A percentile compares a stretch with the other conserved stretches of the same genome.
These are phyloP conservation scores for Microcyclospora pomicola DNA, from an alignment of 2,329 filamentous ascomycete genomes.

Conservation along the genomic window DNA sequence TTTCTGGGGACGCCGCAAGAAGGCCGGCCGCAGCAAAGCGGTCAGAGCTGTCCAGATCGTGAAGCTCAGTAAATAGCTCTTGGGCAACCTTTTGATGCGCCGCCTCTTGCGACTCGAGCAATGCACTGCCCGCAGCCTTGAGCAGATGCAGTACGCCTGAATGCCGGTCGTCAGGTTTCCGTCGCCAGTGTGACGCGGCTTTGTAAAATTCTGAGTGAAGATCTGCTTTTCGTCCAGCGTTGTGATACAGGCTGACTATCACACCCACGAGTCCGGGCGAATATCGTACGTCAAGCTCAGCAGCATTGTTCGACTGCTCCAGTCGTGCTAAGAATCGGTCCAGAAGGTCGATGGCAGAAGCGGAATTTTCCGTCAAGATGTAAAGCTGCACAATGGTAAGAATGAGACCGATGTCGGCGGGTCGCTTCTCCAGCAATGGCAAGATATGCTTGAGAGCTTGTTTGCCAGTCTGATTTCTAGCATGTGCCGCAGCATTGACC, in stretches of 20 bases:
- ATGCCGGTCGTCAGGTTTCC: constrained; percentile 37
- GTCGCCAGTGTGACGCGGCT: constrained; percentile 69
- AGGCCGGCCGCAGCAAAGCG: constrained; percentile 63
- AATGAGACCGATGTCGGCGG: constrained; percentile 65
- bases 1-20: constrained; percentile 58
- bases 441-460: constrained; percentile 56
- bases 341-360: constrained; percentile 59
- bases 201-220: constrained; percentile 62
- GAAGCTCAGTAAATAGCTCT: constrained; percentile 64
- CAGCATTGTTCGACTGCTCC: constrained; percentile 44
- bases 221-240: constrained; percentile 58
- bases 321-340: constrained; percentile 62
- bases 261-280: constrained; percentile 75
- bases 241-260: constrained; percentile 63
- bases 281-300: constrained; percentile 57
- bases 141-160: constrained; percentile 48
- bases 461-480: constrained; percentile 49
- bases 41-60: constrained; percentile 52
- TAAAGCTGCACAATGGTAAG: constrained; percentile 74
- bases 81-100: constrained; percentile 58
- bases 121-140: constrained; percentile 66
- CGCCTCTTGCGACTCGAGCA: constrained; percentile 59
- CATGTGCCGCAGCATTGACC: constrained; percentile 61
- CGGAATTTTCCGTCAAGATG: constrained; percentile 54
- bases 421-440: constrained; percentile 56